These are phyloP conservation scores for Candida pseudoglaebosa DNA, from an alignment of 805 yeast genomes.

Conservation along the genomic window DNA sequence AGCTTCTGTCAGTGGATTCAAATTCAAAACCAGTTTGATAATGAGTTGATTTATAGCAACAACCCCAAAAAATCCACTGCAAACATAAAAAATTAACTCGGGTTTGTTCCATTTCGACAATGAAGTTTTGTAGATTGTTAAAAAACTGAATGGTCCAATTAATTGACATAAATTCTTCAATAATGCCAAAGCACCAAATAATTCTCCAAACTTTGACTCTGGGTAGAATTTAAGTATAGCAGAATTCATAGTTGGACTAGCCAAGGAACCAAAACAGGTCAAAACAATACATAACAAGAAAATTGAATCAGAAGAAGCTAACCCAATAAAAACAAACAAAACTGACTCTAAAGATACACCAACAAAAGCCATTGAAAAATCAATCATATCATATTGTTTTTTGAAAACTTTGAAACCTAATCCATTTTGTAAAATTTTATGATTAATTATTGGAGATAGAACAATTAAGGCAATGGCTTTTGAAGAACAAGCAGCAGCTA, in stretches of 20 bases:
- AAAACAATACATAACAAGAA: constrained; percentile 33
- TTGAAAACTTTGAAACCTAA: constrained; percentile 29
- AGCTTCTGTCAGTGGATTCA: constrained; percentile 11
- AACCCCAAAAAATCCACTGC: constrained; percentile 11
- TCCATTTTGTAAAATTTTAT: constrained; percentile 30
- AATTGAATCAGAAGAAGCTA: constrained; percentile 23
- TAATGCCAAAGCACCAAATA: constrained; percentile 67
- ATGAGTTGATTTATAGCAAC: constrained; percentile 10
- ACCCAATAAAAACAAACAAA: constrained; percentile 31
- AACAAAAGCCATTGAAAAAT: constrained; percentile 33
- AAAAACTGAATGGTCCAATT: constrained; percentile 45
- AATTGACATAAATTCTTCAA: constrained; percentile 49
- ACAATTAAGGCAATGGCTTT: constrained; percentile 48
- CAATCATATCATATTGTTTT: constrained; percentile 51
- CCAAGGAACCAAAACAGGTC: constrained; percentile 46
- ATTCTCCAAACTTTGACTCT: constrained; percentile 60
- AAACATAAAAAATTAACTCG: constrained; percentile 22
- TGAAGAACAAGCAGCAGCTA: constrained; percentile 49
- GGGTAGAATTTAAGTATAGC: constrained; percentile 59
- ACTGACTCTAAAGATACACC: constrained; percentile 37
- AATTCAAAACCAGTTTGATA: constrained; percentile 16
- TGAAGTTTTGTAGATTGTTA: constrained; percentile 42
- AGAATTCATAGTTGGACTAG: constrained; percentile 57
- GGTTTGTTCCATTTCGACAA: constrained; percentile 25
- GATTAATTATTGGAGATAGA: constrained; percentile 46